Evolutionary conservation across 306 rosid species (phyloP).

Genomic region (Prunus salicina): DNA sequence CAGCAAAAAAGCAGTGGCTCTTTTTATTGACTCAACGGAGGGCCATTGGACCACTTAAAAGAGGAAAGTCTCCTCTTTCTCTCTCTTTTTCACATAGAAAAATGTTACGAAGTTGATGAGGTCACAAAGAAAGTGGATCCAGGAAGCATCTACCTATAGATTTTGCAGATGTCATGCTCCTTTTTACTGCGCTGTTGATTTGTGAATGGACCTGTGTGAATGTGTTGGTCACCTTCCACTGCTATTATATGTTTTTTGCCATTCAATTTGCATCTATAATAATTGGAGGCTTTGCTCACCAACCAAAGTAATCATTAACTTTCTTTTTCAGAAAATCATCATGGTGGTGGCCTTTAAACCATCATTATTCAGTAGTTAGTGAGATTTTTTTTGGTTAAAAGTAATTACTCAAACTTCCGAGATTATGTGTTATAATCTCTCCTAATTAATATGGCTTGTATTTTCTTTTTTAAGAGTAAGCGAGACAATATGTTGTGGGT

Average conservation of each 20-base stretch:
- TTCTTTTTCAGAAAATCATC: neutral
- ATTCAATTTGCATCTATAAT: neutral
- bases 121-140: conserved; percentile 37
- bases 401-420: too few species aligned
- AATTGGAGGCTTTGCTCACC: neutral
- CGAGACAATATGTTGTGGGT: too few species aligned
- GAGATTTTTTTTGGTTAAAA: neutral
- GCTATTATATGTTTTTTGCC: neutral
- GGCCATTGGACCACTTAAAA: conserved; percentile 9
- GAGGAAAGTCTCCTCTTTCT: conserved; percentile 23
- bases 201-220: conserved; percentile 10
- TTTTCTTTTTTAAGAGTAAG: too few species aligned
- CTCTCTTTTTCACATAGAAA: neutral
- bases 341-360: too few species aligned
- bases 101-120: conserved; percentile 29
- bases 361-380: neutral
- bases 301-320: neutral
- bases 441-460: too few species aligned
- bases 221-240: conserved; percentile 5
- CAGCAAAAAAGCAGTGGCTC: conserved; percentile 21
- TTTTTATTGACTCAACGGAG: conserved; percentile 25
- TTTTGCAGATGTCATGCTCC: conserved; percentile 41
- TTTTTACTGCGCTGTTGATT: conserved; percentile 7
- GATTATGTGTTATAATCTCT: too few species aligned
- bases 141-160: conserved; percentile 25